These are phyloP conservation scores for Epichloe baconii DNA, from an alignment of 2,329 filamentous ascomycete species.

Conservation along the genomic window DNA sequence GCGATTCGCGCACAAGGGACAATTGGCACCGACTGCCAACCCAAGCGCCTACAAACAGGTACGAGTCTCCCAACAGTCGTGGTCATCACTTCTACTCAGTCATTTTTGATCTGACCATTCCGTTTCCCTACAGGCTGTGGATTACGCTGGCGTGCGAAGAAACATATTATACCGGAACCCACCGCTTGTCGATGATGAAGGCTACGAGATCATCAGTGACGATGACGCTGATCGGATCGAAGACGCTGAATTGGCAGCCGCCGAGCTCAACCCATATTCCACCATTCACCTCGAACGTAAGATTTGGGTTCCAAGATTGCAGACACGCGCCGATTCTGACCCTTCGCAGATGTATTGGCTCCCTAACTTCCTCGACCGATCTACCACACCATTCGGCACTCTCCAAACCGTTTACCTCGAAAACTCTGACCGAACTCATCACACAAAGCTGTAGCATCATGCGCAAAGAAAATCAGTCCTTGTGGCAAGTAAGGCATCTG, in stretches of 20 bases:
- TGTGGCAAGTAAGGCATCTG: constrained; percentile 64
- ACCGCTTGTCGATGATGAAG: constrained; percentile 61
- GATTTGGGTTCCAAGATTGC: constrained; percentile 12
- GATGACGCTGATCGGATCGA: constrained; percentile 53
- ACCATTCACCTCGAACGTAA: constrained; percentile 58
- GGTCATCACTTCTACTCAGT: constrained; percentile 3
- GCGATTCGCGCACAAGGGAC: constrained; percentile 56
- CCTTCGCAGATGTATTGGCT: constrained; percentile 50
- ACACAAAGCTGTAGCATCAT: constrained; percentile 56
- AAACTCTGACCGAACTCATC: constrained; percentile 58
- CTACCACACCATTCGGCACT: constrained; percentile 62
- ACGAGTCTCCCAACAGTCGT: constrained; percentile 11
- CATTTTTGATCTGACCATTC: constrained; percentile 12
- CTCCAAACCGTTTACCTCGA: constrained; percentile 61
- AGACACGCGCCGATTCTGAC: constrained; percentile 15
- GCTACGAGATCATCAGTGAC: constrained; percentile 61
- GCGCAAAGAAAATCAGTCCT: constrained; percentile 58
- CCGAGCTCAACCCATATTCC: constrained; percentile 62
- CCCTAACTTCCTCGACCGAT: constrained; percentile 62
- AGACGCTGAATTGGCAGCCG: constrained; percentile 47
- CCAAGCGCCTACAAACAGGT: constrained; percentile 62
- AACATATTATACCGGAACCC: constrained; percentile 65
- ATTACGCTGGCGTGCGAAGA: constrained; percentile 60
- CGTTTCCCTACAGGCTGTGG: constrained; percentile 41
- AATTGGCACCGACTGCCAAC: constrained; percentile 52